Base-by-base conservation (phyloP, 345 rosid genomes). In the Cardiospermum halicacabum region DNA sequence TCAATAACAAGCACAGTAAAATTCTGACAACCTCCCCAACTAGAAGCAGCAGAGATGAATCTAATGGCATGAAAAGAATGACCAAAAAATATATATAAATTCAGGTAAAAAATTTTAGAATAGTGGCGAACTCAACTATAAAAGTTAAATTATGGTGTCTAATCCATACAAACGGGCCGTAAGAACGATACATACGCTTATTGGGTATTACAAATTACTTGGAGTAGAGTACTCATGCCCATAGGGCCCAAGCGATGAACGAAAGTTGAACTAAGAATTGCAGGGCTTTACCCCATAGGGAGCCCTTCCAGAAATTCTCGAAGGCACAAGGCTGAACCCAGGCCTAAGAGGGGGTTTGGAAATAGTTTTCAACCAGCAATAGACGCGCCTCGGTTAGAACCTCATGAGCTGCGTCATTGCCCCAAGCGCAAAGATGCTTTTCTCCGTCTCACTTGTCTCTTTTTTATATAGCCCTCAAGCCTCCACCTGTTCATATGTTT, bases 331-430 rank as follows among this genome's bases (percentile, higher is more conserved):
- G 76, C 28, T 11, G 7, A 67, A 34, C 81, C 77, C 55, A 36
- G 81, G 81, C 79, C 80, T 36, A 58, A 13, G 74, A 67, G 78
- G 78, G 78, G 76, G 74, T 69, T 72, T 69, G 83, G 76, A 75
- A 75, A 72, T 75, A 78, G 75, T 72, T 78, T 75, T 72, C 82
- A 78, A 72, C 77, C 77, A 78, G 79, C 82, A 78, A 75, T 69
- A 37, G 77, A 75, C 74, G 69, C 71, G 69, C 80, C 80, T 79
- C 75, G 71, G 77, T 75, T 78, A 62, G 67, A 19, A 72, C 75
- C 75, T 69, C 80, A 72, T 53, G 30, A 72, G 77, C 83, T 75
- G 75, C 83, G 75, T 69, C 83, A 75, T 79, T 71, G 72, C 72
- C 79, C 75, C 72, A 53, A 62, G 75, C 63, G 72, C 72, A 71